phyloP scores from a whole-genome alignment of 768 basidiomycete genomes.

The Obba rivulosa region DNA sequence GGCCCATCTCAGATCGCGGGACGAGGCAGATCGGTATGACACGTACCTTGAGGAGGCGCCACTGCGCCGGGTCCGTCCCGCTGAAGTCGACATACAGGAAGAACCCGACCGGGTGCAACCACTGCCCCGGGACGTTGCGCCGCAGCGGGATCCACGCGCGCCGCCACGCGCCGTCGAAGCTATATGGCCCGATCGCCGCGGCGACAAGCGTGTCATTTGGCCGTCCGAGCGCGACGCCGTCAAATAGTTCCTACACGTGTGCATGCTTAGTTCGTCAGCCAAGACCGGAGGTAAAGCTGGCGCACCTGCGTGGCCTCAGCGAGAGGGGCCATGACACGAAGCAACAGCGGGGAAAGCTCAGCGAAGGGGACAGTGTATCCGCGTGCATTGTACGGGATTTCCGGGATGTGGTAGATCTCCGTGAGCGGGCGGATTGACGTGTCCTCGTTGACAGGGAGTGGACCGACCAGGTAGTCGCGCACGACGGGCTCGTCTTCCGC shows the following conservation, averaged over 20 bases:
- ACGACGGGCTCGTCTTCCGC: conserved; percentile 35
- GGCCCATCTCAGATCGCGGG: background rate
- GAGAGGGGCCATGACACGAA: conserved; percentile 30
- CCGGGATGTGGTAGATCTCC: conserved; percentile 47
- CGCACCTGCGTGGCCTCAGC: conserved; percentile 38
- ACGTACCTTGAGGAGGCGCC: conserved; percentile 47
- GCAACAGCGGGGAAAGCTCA: conserved; percentile 29
- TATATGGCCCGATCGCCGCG: conserved; percentile 44
- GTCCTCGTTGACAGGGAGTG: conserved; percentile 39
- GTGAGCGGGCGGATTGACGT: conserved; percentile 39
- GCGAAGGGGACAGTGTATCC: conserved; percentile 25
- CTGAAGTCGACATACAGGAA: conserved; percentile 54
- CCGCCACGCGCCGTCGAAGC: conserved; percentile 57
- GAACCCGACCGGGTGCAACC: conserved; percentile 49
- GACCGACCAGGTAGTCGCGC: conserved; percentile 53
- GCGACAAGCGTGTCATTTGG: conserved; percentile 46
- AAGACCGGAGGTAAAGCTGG: background rate
- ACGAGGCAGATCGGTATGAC: background rate
- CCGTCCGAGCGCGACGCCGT: conserved; percentile 35
- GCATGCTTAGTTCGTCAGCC: background rate
- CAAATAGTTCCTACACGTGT: conserved; percentile 41
- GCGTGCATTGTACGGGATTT: conserved; percentile 52
- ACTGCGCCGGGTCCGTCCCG: conserved; percentile 45
- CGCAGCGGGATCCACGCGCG: conserved; percentile 48
- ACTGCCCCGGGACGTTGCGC: conserved; percentile 44